Evolutionary conservation across 352 stramenopile species (phyloP).

Genomic region (Salisapilia sapeloensis): DNA sequence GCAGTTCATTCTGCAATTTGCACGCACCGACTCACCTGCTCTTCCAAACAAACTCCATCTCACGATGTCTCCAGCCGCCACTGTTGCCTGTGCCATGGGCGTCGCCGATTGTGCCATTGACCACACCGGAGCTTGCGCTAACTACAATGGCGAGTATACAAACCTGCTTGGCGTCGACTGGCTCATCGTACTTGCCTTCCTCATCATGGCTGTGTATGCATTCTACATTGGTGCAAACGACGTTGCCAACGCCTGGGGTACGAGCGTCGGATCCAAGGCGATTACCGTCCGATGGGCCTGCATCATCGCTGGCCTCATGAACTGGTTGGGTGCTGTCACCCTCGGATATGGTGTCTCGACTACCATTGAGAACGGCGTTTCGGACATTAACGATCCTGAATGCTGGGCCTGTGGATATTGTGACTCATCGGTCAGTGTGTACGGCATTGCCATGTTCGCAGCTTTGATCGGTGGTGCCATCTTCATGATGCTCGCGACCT

Average conservation of each 20-base stretch:
- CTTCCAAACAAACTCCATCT: no score
- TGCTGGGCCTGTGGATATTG: slow-evolving; percentile 18
- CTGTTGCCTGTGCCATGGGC: slow-evolving; percentile 5
- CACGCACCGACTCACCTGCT: no score
- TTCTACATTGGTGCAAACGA: slow-evolving; percentile 64
- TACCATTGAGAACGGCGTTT: slow-evolving; percentile 44
- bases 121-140: slow-evolving; percentile 2
- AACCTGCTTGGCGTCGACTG: slow-evolving; percentile 8
- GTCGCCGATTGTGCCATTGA: slow-evolving; percentile 5
- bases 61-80: no score
- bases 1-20: no score
- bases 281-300: slow-evolving; percentile 54
- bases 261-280: slow-evolving; percentile 46
- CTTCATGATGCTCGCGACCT: slow-evolving; percentile 37
- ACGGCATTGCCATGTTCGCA: slow-evolving; percentile 47
- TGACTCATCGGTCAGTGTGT: slow-evolving; percentile 32
- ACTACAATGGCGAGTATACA: slow-evolving; percentile 10
- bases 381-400: slow-evolving; percentile 5
- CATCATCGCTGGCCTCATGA: slow-evolving; percentile 50
- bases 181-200: slow-evolving; percentile 6
- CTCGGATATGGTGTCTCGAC: slow-evolving; percentile 56
- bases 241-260: slow-evolving; percentile 77
- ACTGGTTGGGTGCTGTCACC: slow-evolving; percentile 65
- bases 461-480: slow-evolving; percentile 21
- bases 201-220: slow-evolving; percentile 12